Percentiles rank a stretch among this genome's conserved stretches.
phyloP scores from a whole-genome alignment of 306 rosid genomes.

The Prunus davidiana region DNA sequence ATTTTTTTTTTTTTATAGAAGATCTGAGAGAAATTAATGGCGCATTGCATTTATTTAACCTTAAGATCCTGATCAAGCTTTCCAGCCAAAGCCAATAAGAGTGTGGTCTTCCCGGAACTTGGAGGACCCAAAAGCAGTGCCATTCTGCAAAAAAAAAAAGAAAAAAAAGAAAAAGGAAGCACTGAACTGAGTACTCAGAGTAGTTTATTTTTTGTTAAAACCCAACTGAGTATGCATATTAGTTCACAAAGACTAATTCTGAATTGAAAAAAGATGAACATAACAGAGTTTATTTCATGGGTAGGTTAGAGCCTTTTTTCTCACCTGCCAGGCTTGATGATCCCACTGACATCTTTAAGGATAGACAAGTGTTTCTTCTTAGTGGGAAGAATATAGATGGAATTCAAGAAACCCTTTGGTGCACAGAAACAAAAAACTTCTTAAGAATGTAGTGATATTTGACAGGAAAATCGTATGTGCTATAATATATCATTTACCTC shows the following conservation, averaged over 20 bases:
- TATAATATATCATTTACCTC: background rate
- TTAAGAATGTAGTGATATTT: background rate
- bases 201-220: no score
- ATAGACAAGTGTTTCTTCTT: conserved; percentile 14
- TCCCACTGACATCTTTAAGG: conserved; percentile 22
- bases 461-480: background rate
- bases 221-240: no score
- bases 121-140: conserved; percentile 29
- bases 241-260: background rate
- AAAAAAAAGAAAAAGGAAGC: no score
- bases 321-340: conserved; percentile 22
- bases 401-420: conserved; percentile 12
- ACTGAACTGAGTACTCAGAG: background rate
- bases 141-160: background rate
- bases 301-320: no score
- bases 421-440: background rate
- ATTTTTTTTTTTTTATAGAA: no score
- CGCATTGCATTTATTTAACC: background rate
- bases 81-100: conserved; percentile 21
- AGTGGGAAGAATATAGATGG: conserved; percentile 6
- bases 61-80: conserved; percentile 11
- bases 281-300: no score
- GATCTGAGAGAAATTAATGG: no score
- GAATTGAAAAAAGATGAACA: background rate
- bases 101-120: conserved; percentile 22